Base-by-base conservation (phyloP, 495 filamentous ascomycete genomes). In the Pseudomonodictys pantanalensis region DNA sequence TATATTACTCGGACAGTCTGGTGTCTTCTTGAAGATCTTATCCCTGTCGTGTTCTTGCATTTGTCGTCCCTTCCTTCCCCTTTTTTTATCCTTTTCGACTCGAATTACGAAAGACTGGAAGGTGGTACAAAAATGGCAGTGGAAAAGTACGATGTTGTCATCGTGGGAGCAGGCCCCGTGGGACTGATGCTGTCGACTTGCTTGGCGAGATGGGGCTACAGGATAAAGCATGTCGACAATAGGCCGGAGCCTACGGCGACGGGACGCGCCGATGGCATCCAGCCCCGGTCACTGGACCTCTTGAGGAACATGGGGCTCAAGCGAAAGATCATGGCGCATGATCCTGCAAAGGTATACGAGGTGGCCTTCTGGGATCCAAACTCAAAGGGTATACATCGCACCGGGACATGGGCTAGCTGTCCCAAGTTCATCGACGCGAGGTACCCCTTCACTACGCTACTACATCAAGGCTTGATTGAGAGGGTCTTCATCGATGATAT, bases 101-200 rank as follows among this genome's bases (percentile, higher is more conserved):
- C 25, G 8, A 8, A 25, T 17, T 6, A 15, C 12, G 41, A 18
- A 9, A 44, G 41, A 7, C 41, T 15, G 15, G 24, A n/a, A n/a
- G n/a, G n/a, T n/a, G 15, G 4, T 5, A 18, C 38, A 15, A 41
- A 4, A 3, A 41, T 41, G 38, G 20, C 55, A 4, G 52, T 74
- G 61, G 78, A 82, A 50, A 79, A 72, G 15, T 85, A 85, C 71
- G 86, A 89, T 65, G 83, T 87, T 58, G 89, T 95, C 67, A 91
- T 96, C 66, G 78, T 96, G 55, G 91, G 91, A 58, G 91, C 91
- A 46, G 90, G 91, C 29, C 90, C 91, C n/a, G 90, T 89, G 26
- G 91, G 91, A 38, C 80, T 95, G 51, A 81, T 92, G 67, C 80
- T 96, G 12, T 91, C 88, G n/a, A 87, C 90, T 17, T 91, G 87